Evolutionary conservation across 192 early-diverging fungal genomes (phyloP).

Genomic region (Geranomyces michiganensis): DNA sequence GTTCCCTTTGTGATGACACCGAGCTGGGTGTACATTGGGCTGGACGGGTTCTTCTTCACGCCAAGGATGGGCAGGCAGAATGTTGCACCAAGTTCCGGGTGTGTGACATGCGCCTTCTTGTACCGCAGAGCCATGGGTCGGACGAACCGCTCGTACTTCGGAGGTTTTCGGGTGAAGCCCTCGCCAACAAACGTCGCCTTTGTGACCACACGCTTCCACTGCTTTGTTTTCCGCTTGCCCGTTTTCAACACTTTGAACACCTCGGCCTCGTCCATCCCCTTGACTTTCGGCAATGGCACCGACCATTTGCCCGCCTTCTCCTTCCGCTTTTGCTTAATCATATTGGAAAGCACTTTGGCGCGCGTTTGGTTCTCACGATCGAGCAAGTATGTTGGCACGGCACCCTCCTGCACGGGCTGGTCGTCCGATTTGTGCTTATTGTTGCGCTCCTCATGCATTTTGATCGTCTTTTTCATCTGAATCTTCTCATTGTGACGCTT

Average conservation of each 20-base stretch:
- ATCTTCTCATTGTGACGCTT: constrained; percentile 98
- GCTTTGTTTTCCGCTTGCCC: constrained; percentile 91
- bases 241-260: constrained; percentile 98
- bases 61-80: constrained; percentile 96
- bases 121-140: constrained; percentile 96
- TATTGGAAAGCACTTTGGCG: constrained; percentile 97
- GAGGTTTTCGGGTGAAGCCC: constrained; percentile 98
- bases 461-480: constrained; percentile 99
- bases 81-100: constrained; percentile 96
- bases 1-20: constrained; percentile 99
- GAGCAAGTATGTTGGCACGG: constrained; percentile 95
- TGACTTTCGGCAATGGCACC: constrained; percentile 96
- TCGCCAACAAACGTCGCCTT: constrained; percentile 99
- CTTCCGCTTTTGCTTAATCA: constrained; percentile 99
- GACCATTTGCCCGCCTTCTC: constrained; percentile 98
- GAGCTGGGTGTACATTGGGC: constrained; percentile 92
- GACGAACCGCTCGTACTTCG: constrained; percentile 99
- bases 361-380: constrained; percentile 97
- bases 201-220: constrained; percentile 98
- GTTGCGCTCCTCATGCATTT: constrained; percentile 97
- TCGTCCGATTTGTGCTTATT: constrained; percentile 89
- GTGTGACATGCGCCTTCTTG: constrained; percentile 99
- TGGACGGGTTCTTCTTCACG: constrained; percentile 98
- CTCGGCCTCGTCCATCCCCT: constrained; percentile 98
- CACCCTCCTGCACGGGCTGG: constrained; percentile 90